Evolutionary conservation across 129 eudicot genomes (phyloP), one percentile per base, ranked within the genome.

Genomic region (Lactuca saligna): DNA sequence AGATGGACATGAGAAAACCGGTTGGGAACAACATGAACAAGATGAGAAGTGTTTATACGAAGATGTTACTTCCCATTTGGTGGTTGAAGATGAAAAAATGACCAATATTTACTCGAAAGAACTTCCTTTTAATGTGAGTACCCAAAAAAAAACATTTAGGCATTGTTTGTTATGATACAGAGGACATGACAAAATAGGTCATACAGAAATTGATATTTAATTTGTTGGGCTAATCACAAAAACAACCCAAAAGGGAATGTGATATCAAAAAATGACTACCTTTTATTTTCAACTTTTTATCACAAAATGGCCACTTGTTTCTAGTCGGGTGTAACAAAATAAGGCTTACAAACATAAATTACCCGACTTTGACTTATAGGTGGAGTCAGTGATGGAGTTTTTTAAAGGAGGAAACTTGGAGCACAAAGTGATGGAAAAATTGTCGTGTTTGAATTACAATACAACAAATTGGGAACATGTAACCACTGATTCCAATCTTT

Each of bases 381-480:
- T 86, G 4, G 77, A 82, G 70, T 80, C 86, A 13, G 8, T 81
- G 75, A 86, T 89, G 98, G 77, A 67, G 72, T 79, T 86, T 71
- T n/a, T 92, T 71, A 79, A 80, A 6, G 98, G 98, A 65, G 98
- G 91, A 51, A 73, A 84, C 9, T 79, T 92, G 74, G 98, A 92
- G 68, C 86, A 81, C n/a, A 78, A 69, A 57, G 95, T 86, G 70
- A 89, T 89, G 98, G 77, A 46, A 57, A 86, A 66, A 56, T 75
- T 87, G 44, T 89, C 96, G 2, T 85, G 98, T 70, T 86, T 84
- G 9, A 81, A 86, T 70, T 92, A 84, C 60, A 75, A 66, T 29
- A 64, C 96, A 49, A 89, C 96, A 4, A 10, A 65, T 13, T 92
- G 98, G 98, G 91, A 88, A 68, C 55, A 66, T 2, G 54, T 68